A percentile compares a stretch with the other conserved stretches of the same genome.
phyloP scores from a whole-genome alignment of 1,284 basidiomycete genomes.

The Puccinia hordei region DNA sequence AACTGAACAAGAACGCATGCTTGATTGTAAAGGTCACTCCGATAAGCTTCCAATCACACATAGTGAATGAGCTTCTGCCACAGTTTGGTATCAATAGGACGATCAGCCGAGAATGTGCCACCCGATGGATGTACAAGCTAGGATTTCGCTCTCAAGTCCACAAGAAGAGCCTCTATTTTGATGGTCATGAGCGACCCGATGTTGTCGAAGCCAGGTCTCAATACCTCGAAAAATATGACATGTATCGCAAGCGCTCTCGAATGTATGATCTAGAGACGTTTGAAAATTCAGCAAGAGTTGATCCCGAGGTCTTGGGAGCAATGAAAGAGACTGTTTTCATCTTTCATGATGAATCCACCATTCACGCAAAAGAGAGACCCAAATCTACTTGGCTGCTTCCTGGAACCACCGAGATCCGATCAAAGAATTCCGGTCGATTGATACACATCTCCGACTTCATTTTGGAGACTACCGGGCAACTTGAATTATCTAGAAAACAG shows the following conservation, averaged over 20 bases:
- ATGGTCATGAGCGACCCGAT: constrained; percentile 28
- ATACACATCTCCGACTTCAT: constrained; percentile 33
- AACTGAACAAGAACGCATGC: not conserved
- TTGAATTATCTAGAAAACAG: not conserved
- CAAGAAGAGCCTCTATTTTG: constrained; percentile 38
- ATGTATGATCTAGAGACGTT: not conserved
- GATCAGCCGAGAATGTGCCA: constrained; percentile 5
- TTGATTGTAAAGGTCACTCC: constrained; percentile 14
- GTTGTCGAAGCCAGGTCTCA: not conserved
- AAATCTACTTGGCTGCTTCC: constrained; percentile 19
- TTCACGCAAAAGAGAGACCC: constrained; percentile 22
- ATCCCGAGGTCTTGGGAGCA: not conserved
- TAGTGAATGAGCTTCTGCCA: constrained; percentile 18
- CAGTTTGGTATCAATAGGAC: not conserved
- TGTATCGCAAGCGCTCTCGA: constrained; percentile 7
- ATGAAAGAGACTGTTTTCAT: constrained; percentile 10
- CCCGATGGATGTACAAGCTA: constrained; percentile 33
- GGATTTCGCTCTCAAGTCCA: constrained; percentile 16
- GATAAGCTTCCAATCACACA: not conserved
- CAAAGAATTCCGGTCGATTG: constrained; percentile 3
- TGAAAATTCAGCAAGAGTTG: not conserved
- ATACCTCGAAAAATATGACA: constrained; percentile 8
- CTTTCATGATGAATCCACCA: constrained; percentile 16
- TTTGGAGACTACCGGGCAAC: constrained; percentile 7
- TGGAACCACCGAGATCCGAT: not conserved